phyloP scores from a whole-genome alignment of 164 flowering plant species.

The Hamamelis virginiana region DNA sequence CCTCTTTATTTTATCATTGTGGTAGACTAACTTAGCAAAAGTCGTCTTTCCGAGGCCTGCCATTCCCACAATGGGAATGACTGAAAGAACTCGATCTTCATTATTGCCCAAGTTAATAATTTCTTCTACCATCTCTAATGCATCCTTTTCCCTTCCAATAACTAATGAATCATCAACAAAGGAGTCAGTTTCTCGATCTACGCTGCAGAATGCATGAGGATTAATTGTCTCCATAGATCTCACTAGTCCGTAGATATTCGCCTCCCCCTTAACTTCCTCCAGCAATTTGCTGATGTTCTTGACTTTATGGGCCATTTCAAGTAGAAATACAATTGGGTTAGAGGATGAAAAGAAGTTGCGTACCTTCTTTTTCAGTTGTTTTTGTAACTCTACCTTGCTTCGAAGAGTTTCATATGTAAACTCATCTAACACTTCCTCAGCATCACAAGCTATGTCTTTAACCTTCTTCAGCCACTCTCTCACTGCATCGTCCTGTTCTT shows the following conservation, averaged over 20 bases:
- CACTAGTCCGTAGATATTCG: neutral
- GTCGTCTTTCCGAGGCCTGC: slow-evolving; percentile 17
- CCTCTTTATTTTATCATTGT: neutral
- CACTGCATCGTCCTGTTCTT: neutral
- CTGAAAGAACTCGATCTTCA: neutral
- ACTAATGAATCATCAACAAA: slow-evolving; percentile 1
- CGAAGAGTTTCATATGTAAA: slow-evolving; percentile 6
- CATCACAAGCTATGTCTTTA: neutral
- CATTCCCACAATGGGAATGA: slow-evolving; percentile 10
- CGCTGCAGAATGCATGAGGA: too few relatives aligned
- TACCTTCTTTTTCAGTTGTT: neutral
- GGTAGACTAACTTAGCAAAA: slow-evolving; percentile 8
- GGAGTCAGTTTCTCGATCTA: neutral
- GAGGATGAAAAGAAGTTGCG: neutral
- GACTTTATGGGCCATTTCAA: slow-evolving; percentile 6
- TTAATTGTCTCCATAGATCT: neutral
- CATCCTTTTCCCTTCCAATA: slow-evolving; percentile 10
- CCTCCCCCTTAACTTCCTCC: neutral
- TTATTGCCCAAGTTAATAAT: neutral
- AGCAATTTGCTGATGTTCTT: neutral
- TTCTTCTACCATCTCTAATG: neutral
- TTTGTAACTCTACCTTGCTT: neutral
- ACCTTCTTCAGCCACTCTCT: neutral
- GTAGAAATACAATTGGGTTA: neutral
- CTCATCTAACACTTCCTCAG: slow-evolving; percentile 12